These are phyloP conservation scores for Calonectria pseudoturangicola DNA, from an alignment of 2,329 filamentous ascomycete species.

Conservation along the genomic window DNA sequence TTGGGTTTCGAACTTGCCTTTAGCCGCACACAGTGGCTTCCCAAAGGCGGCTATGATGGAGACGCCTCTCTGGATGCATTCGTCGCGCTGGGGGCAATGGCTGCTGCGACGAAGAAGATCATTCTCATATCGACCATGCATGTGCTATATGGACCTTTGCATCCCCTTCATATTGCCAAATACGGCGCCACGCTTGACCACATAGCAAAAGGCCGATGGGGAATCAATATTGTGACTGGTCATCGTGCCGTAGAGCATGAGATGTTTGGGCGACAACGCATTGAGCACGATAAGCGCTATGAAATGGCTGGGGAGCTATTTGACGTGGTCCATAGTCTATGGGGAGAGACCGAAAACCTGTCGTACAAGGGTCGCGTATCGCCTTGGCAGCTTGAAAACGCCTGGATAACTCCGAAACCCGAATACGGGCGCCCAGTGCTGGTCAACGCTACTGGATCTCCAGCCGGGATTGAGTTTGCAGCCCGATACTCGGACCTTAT, in stretches of 20 bases:
- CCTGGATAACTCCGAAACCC: slow-evolving; percentile 12
- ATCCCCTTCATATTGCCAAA: slow-evolving; percentile 17
- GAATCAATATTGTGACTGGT: slow-evolving; percentile 9
- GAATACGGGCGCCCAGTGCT: slow-evolving; percentile 13
- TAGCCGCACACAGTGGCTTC: slow-evolving; percentile 12
- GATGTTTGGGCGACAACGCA: slow-evolving; percentile 6
- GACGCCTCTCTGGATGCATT: slow-evolving; percentile 2
- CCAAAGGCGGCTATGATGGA: slow-evolving; percentile 8
- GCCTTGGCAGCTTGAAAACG: slow-evolving; percentile 13
- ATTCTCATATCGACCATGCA: slow-evolving; percentile 12
- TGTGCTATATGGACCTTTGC: slow-evolving; percentile 1
- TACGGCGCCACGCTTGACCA: slow-evolving; percentile 8
- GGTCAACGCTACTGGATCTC: slow-evolving; percentile 10
- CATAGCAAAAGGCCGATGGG: slow-evolving; percentile 11
- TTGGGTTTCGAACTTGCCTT: slow-evolving; percentile 8
- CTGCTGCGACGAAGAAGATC: slow-evolving; percentile 8
- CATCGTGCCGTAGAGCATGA: slow-evolving; percentile 5
- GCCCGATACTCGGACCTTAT: slow-evolving; percentile 6
- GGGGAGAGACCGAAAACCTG: slow-evolving; percentile 4
- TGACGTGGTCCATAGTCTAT: slow-evolving; percentile 1
- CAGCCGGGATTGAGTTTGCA: not conserved
- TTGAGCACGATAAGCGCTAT: slow-evolving; percentile 15
- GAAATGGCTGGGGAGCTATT: slow-evolving; percentile 3
- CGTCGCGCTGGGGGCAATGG: slow-evolving; percentile 6
- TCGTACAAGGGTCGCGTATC: slow-evolving; percentile 1